These are phyloP conservation scores for Talaromyces amestolkiae DNA, from an alignment of 2,329 filamentous ascomycete species.

Conservation along the genomic window DNA sequence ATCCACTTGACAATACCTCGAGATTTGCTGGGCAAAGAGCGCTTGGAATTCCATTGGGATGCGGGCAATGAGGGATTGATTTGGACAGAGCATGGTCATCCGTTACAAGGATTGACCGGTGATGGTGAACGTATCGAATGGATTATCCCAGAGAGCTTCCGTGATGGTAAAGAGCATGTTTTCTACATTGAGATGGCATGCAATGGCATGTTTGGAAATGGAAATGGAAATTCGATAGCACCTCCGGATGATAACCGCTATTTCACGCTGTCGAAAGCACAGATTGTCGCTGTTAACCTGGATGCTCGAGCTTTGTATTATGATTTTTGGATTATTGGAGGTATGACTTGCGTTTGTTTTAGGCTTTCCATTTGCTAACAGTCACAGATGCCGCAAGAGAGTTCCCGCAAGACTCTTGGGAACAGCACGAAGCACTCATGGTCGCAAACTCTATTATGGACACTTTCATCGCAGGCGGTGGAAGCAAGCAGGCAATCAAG, in stretches of 20 bases:
- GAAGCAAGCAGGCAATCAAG: conserved; percentile 69
- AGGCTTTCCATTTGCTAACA: not conserved
- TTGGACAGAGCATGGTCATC: conserved; percentile 86
- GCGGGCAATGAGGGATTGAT: conserved; percentile 91
- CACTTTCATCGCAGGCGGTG: conserved; percentile 75
- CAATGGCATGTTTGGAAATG: conserved; percentile 97
- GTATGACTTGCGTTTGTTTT: conserved; percentile 26
- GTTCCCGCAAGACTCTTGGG: conserved; percentile 82
- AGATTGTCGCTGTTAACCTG: conserved; percentile 85
- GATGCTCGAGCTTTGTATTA: conserved; percentile 79
- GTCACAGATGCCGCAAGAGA: conserved; percentile 76
- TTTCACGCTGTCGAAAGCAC: conserved; percentile 71
- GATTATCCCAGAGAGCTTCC: conserved; percentile 77
- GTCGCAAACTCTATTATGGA: conserved; percentile 88
- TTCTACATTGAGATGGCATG: conserved; percentile 99
- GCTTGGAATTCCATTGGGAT: conserved; percentile 96
- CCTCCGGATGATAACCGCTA: conserved; percentile 82
- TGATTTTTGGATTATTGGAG: conserved; percentile 90
- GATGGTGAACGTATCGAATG: conserved; percentile 86
- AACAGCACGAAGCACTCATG: conserved; percentile 81
- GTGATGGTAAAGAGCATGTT: conserved; percentile 79
- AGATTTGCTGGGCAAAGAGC: conserved; percentile 69
- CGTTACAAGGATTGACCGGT: conserved; percentile 87
- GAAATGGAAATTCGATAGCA: conserved; percentile 81
- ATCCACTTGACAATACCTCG: conserved; percentile 74